Percentiles rank a stretch among this genome's conserved stretches.
Evolutionary conservation across 1,284 basidiomycete species (phyloP).

Genomic region (Pseudozyma thailandica): DNA sequence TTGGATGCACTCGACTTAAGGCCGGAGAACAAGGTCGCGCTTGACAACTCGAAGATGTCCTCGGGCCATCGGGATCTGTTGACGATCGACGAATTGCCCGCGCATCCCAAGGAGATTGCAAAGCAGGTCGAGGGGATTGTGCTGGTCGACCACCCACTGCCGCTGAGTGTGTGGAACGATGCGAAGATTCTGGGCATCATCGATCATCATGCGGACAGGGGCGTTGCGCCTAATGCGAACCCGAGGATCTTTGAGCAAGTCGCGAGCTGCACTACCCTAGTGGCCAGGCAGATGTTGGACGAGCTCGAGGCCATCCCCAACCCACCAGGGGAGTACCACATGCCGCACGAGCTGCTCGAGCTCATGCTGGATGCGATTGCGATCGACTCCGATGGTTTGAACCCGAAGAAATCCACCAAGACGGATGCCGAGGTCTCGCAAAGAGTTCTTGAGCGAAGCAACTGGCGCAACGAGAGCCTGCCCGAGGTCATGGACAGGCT

Average conservation of each 20-base stretch:
- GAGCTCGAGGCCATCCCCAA: conserved; percentile 53
- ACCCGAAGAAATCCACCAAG: conserved; percentile 41
- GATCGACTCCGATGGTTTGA: conserved; percentile 60
- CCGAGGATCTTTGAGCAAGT: conserved; percentile 62
- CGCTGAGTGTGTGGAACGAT: conserved; percentile 60
- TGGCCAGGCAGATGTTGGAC: conserved; percentile 60
- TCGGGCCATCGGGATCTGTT: conserved; percentile 67
- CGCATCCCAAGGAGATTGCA: conserved; percentile 61
- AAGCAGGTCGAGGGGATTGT: conserved; percentile 63
- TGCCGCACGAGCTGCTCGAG: conserved; percentile 62
- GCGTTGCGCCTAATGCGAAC: conserved; percentile 52
- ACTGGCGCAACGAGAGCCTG: conserved; percentile 46
- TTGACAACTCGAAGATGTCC: conserved; percentile 64
- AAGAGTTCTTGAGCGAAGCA: conserved; percentile 40
- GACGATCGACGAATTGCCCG: conserved; percentile 68
- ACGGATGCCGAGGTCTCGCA: conserved; percentile 30
- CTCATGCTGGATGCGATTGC: conserved; percentile 62
- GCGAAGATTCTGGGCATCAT: conserved; percentile 61
- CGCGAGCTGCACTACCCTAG: conserved; percentile 65
- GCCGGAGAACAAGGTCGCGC: conserved; percentile 68
- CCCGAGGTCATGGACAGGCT: conserved; percentile 59
- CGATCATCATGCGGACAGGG: conserved; percentile 68
- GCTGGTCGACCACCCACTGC: conserved; percentile 68
- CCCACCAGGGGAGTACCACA: conserved; percentile 52
- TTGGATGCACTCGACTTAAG: conserved; percentile 67